Evolutionary conservation across 2,329 filamentous ascomycete species (phyloP).

Genomic region (Colletotrichum sp.): DNA sequence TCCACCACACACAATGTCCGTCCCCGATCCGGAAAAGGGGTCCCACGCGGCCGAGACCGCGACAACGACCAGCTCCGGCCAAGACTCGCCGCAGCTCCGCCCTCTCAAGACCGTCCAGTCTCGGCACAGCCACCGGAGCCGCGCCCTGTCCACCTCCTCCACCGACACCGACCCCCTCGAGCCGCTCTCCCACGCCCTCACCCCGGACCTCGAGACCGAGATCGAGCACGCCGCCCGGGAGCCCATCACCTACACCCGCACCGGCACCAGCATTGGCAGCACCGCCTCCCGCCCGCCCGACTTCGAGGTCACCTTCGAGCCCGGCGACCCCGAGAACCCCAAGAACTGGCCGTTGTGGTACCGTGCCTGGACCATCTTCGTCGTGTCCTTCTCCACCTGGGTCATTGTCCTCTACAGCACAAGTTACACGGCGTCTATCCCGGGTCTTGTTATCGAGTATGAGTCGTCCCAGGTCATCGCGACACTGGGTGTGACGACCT

Average conservation of each 20-base stretch:
- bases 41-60: conserved; percentile 5
- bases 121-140: conserved; percentile 12
- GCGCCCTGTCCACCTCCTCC: not conserved
- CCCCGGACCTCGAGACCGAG: conserved; percentile 40
- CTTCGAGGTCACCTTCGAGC: conserved; percentile 77
- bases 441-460: conserved; percentile 73
- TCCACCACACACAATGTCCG: not conserved
- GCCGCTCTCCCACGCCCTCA: conserved; percentile 42
- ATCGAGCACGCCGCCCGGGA: conserved; percentile 43
- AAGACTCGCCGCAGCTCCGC: conserved; percentile 12
- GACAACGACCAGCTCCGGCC: conserved; percentile 4
- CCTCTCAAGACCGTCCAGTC: not conserved
- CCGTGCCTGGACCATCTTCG: conserved; percentile 47
- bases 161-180: conserved; percentile 26
- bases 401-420: conserved; percentile 76
- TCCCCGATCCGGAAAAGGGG: conserved; percentile 11
- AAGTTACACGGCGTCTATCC: conserved; percentile 75
- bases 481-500: conserved; percentile 79
- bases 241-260: conserved; percentile 41
- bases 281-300: conserved; percentile 54
- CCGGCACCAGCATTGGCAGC: conserved; percentile 42
- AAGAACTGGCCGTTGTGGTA: conserved; percentile 67
- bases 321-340: conserved; percentile 67
- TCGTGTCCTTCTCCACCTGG: conserved; percentile 52
- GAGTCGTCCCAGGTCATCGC: conserved; percentile 62